Conservation (phyloP, 2,329 filamentous ascomycete species). For the Ceratocystis papillata region DNA sequence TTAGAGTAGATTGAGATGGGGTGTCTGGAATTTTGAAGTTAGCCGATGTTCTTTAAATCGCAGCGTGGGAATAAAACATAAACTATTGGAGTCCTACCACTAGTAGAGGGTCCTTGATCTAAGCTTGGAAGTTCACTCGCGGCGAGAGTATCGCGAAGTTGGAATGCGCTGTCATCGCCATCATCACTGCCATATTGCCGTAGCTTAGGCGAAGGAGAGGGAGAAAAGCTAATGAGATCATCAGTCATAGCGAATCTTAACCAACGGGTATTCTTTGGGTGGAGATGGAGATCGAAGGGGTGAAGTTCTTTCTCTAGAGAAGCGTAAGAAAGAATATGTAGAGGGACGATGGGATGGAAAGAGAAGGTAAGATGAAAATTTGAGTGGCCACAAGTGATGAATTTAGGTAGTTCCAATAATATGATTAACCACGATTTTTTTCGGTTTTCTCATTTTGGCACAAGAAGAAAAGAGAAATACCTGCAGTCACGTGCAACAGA, state of each 20-base stretch:
- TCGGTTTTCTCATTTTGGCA: background rate
- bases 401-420: background rate
- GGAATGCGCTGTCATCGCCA: background rate
- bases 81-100: too few species aligned
- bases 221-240: conserved; percentile 9
- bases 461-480: background rate
- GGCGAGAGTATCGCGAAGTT: background rate
- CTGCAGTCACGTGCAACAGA: background rate
- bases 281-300: background rate
- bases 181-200: background rate
- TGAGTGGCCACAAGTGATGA: background rate
- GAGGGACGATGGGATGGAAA: background rate
- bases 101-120: too few species aligned
- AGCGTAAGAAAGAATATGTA: background rate
- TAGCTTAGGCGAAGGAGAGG: background rate
- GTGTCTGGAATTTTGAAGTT: too few species aligned
- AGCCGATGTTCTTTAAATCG: too few species aligned
- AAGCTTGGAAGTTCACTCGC: too few species aligned
- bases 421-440: background rate
- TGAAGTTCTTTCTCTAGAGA: background rate
- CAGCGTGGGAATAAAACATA: too few species aligned
- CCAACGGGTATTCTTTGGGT: background rate
- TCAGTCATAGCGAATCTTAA: background rate
- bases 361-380: background rate
- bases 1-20: too few species aligned